A percentile compares a stretch with the other conserved stretches of the same genome.
Conservation (phyloP, 2,329 filamentous ascomycete species). For the Zopfia rhizophila region DNA sequence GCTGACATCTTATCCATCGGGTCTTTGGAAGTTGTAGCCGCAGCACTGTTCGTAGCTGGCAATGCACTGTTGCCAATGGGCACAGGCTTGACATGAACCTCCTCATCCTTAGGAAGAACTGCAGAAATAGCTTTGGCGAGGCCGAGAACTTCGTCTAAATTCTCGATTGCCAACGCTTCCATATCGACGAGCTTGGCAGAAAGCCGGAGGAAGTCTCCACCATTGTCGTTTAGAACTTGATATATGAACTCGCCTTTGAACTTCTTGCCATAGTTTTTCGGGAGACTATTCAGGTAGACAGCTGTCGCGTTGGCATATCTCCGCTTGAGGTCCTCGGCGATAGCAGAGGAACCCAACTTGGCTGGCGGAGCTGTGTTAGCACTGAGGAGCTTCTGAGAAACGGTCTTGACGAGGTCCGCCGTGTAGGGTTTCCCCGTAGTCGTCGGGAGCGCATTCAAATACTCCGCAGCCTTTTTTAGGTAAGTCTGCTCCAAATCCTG, state of each 20-base stretch:
- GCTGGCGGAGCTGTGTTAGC: conserved; percentile 19
- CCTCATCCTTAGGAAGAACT: conserved; percentile 23
- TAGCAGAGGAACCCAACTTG: conserved; percentile 12
- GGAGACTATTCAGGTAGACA: conserved; percentile 30
- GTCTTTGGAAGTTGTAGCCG: conserved; percentile 5
- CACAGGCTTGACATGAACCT: neutral
- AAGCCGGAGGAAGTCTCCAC: conserved; percentile 37
- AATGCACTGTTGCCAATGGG: neutral
- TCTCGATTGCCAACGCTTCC: conserved; percentile 29
- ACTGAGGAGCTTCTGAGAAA: conserved; percentile 28
- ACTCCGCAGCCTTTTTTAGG: conserved; percentile 28
- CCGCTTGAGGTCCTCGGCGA: conserved; percentile 23
- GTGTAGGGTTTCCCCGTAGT: neutral
- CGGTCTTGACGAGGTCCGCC: conserved; percentile 25
- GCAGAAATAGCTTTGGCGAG: conserved; percentile 34
- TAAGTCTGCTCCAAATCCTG: conserved; percentile 29
- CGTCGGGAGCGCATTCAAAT: conserved; percentile 25
- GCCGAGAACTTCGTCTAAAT: conserved; percentile 33
- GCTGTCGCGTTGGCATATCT: conserved; percentile 33
- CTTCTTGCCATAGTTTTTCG: conserved; percentile 18
- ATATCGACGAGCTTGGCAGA: conserved; percentile 32
- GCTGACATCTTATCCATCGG: conserved; percentile 22
- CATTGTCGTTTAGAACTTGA: conserved; percentile 22
- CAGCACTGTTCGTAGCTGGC: neutral
- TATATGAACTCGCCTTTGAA: conserved; percentile 24